These are phyloP conservation scores for Globisporangium okanoganense DNA, from an alignment of 352 stramenopile species.

Conservation along the genomic window DNA sequence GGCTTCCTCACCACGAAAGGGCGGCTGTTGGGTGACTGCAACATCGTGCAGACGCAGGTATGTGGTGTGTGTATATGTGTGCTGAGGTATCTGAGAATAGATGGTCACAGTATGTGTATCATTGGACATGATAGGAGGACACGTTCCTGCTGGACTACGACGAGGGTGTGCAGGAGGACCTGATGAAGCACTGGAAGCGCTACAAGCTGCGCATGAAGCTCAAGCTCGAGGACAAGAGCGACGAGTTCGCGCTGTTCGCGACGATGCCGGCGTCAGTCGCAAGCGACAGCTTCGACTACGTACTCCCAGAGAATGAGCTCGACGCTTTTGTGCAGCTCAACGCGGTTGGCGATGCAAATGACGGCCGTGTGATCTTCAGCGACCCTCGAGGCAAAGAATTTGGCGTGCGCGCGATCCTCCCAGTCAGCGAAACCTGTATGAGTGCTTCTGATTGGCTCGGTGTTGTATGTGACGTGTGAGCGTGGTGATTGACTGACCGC, in stretches of 20 bases:
- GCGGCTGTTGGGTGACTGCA: constrained; percentile 72
- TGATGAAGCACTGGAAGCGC: constrained; percentile 84
- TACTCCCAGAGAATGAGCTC: constrained; percentile 14
- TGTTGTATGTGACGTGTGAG: not conserved
- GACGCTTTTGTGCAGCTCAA: constrained; percentile 39
- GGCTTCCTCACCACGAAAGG: constrained; percentile 80
- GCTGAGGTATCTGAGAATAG: no score
- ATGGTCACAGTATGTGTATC: not conserved
- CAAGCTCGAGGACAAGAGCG: constrained; percentile 63
- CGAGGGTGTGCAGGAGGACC: constrained; percentile 39
- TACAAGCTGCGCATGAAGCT: constrained; percentile 88
- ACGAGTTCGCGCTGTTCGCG: constrained; percentile 39
- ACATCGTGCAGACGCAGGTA: constrained; percentile 60
- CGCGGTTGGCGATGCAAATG: constrained; percentile 14
- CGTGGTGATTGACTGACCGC: not conserved
- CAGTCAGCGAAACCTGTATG: constrained; percentile 25
- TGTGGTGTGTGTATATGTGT: not conserved
- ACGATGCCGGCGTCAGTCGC: constrained; percentile 48
- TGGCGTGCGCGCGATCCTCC: constrained; percentile 58
- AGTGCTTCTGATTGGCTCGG: not conserved
- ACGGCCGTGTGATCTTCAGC: constrained; percentile 34
- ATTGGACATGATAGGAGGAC: constrained; percentile 29
- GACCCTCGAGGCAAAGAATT: constrained; percentile 69
- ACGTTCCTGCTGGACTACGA: constrained; percentile 77
- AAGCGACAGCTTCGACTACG: constrained; percentile 13